Percentiles rank a stretch among this genome's conserved stretches.
These are phyloP conservation scores for Pseudonitzschia multistriata DNA, from an alignment of 108 stramenopile species.

Conservation along the genomic window DNA sequence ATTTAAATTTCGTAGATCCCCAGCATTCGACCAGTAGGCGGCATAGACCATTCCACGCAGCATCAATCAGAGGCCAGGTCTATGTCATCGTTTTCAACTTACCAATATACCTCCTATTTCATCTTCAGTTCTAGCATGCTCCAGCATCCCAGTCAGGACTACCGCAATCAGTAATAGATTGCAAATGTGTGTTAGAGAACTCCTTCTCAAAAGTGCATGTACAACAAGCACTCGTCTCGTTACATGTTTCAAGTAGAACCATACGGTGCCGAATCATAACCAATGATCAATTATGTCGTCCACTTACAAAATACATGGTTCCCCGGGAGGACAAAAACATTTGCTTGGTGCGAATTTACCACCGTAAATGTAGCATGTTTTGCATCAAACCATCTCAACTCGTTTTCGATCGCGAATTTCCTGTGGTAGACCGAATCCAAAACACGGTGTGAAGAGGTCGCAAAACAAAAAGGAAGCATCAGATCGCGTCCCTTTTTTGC, in stretches of 20 bases:
- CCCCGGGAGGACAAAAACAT: conserved; percentile 82
- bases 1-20: no score
- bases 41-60: no score
- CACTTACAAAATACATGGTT: conserved; percentile 78
- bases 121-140: conserved; percentile 72
- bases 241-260: no score
- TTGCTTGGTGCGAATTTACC: conserved; percentile 67
- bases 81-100: conserved; percentile 33
- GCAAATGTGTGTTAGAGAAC: not conserved
- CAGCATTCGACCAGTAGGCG: no score
- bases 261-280: not conserved
- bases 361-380: conserved; percentile 57
- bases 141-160: conserved; percentile 72
- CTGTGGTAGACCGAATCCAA: conserved; percentile 1
- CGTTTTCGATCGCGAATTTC: conserved; percentile 16
- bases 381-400: conserved; percentile 4
- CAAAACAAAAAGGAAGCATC: not conserved
- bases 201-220: no score
- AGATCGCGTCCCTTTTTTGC: no score
- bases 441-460: no score
- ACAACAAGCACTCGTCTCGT: no score
- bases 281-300: not conserved
- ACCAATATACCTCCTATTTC: conserved; percentile 75
- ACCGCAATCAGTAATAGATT: not conserved
- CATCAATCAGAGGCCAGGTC: no score